Evolutionary conservation across 257 asterid species (phyloP).

Genomic region (Thymus quinquecostatus): DNA sequence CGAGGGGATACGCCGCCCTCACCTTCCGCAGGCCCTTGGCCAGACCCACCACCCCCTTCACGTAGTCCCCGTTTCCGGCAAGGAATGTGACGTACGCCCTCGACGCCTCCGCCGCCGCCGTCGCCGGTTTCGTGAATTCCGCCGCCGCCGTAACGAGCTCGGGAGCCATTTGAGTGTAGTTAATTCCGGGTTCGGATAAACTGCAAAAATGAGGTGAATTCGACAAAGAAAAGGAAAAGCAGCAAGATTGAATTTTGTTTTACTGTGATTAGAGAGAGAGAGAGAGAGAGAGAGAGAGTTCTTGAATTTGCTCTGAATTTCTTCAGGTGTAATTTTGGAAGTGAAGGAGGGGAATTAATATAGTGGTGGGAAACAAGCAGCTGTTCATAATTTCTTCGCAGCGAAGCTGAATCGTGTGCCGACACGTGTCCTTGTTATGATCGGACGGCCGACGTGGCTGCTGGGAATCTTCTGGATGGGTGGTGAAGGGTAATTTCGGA

Average conservation of each 20-base stretch:
- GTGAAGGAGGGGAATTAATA: conserved; percentile 2
- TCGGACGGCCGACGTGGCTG: conserved; percentile 21
- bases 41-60: conserved; percentile 53
- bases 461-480: conserved; percentile 31
- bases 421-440: conserved; percentile 18
- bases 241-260: neutral
- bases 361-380: neutral
- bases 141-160: conserved; percentile 24
- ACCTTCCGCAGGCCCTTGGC: conserved; percentile 60
- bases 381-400: neutral
- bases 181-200: too few relatives aligned
- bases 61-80: conserved; percentile 55
- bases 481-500: neutral
- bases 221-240: neutral
- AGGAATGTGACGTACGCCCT: conserved; percentile 55
- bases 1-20: conserved; percentile 45
- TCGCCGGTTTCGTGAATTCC: conserved; percentile 10
- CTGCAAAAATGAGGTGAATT: too few relatives aligned
- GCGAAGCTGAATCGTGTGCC: neutral
- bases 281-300: neutral
- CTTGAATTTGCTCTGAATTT: too few relatives aligned
- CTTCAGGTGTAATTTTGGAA: too few relatives aligned
- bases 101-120: neutral
- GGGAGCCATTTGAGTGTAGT: conserved; percentile 34
- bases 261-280: neutral